phyloP scores from a whole-genome alignment of 331 rosid species.

The Quercus lobata region DNA sequence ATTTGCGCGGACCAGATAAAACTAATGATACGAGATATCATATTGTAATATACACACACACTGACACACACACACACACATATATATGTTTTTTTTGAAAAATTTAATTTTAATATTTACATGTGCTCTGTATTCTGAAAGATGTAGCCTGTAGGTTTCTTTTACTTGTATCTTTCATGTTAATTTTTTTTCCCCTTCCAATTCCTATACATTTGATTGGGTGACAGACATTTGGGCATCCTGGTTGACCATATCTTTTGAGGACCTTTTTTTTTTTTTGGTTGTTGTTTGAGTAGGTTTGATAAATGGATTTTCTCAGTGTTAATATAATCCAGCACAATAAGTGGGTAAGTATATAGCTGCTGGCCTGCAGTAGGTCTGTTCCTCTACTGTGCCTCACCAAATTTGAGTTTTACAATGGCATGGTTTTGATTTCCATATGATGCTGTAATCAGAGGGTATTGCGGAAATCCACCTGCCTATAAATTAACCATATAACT shows the following conservation, averaged over 20 bases:
- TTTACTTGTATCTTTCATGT: no score
- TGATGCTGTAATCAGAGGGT: no score
- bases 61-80: accelerated
- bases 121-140: not conserved
- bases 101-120: no score
- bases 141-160: not conserved
- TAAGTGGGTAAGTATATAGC: not conserved
- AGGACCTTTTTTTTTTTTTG: not conserved
- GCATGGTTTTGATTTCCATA: no score
- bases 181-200: no score
- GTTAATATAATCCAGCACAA: not conserved
- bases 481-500: no score
- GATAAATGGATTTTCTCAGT: not conserved
- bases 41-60: no score
- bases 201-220: not conserved
- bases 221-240: not conserved
- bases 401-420: not conserved
- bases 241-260: not conserved
- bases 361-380: not conserved
- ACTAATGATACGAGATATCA: not conserved
- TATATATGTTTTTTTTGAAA: no score
- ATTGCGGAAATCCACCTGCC: no score
- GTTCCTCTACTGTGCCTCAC: not conserved
- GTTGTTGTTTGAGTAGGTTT: not conserved
- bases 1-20: constrained; percentile 79